Evolutionary conservation across 176 grass and related monocot species (phyloP).

Genomic region (Leersia perrieri): DNA sequence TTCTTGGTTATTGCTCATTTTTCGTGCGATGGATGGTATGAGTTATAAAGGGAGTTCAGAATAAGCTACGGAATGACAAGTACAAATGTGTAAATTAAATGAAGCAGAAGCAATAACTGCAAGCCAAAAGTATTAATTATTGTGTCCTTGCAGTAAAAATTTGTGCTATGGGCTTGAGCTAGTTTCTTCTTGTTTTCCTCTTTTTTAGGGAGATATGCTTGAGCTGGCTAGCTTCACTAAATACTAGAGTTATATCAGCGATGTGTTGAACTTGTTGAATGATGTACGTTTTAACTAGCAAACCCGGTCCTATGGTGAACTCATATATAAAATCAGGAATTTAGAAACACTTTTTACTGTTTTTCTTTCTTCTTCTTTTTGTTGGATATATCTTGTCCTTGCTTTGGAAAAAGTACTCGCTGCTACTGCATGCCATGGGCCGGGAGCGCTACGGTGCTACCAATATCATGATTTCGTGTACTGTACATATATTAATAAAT

Average conservation of each 20-base stretch:
- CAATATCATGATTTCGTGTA: neutral
- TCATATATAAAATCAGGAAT: neutral
- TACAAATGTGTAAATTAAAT: too few relatives aligned
- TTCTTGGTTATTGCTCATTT: neutral
- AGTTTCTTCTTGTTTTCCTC: too few relatives aligned
- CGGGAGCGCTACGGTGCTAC: neutral
- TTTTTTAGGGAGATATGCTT: neutral
- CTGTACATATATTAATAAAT: neutral
- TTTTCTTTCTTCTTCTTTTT: neutral
- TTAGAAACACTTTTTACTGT: neutral
- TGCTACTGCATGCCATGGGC: neutral
- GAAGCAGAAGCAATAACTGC: neutral
- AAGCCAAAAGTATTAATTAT: neutral
- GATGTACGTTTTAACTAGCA: neutral
- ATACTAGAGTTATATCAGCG: neutral
- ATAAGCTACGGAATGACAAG: neutral
- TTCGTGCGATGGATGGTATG: neutral
- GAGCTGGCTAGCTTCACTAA: neutral
- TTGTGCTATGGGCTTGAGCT: neutral
- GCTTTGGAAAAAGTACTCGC: neutral
- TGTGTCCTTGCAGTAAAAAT: neutral
- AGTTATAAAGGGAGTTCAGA: neutral
- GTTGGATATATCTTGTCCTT: neutral
- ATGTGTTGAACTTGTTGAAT: neutral
- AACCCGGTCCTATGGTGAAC: neutral